Evolutionary conservation across 208 protist genomes (phyloP).

Genomic region (Balamuthia mandrillaris): DNA sequence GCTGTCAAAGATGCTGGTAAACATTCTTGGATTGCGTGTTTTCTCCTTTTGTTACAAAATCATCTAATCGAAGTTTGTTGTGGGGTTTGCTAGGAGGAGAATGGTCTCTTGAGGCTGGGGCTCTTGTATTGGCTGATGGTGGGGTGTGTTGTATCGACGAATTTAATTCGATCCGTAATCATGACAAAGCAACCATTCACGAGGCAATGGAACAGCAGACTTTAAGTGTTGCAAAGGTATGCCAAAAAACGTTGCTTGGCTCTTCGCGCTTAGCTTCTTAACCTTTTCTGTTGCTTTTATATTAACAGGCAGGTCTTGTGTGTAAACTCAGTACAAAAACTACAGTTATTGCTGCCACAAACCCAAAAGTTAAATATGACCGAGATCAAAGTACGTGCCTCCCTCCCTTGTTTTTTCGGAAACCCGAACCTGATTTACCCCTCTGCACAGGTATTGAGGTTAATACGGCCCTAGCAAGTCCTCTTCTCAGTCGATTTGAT

Average conservation of each 20-base stretch:
- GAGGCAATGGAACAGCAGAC: constrained; percentile 99
- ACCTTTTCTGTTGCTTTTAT: too few relatives aligned
- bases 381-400: constrained; percentile 61
- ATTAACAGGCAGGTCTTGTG: constrained; percentile 87
- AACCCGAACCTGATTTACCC: background rate
- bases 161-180: constrained; percentile 99
- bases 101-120: constrained; percentile 97
- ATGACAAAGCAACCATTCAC: constrained; percentile 88
- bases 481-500: constrained; percentile 94
- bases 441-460: constrained; percentile 45
- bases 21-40: too few relatives aligned
- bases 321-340: constrained; percentile 89
- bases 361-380: constrained; percentile 89
- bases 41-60: too few relatives aligned
- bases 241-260: constrained; percentile 88
- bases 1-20: constrained; percentile 60
- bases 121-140: constrained; percentile 80
- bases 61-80: constrained; percentile 90
- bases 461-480: constrained; percentile 88
- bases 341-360: constrained; percentile 91
- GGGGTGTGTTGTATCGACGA: constrained; percentile 74
- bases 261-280: constrained; percentile 65
- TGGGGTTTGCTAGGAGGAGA: constrained; percentile 95
- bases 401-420: background rate
- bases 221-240: constrained; percentile 79